phyloP scores from a whole-genome alignment of 2,329 filamentous ascomycete genomes.

The Aspergillus brasiliensis region DNA sequence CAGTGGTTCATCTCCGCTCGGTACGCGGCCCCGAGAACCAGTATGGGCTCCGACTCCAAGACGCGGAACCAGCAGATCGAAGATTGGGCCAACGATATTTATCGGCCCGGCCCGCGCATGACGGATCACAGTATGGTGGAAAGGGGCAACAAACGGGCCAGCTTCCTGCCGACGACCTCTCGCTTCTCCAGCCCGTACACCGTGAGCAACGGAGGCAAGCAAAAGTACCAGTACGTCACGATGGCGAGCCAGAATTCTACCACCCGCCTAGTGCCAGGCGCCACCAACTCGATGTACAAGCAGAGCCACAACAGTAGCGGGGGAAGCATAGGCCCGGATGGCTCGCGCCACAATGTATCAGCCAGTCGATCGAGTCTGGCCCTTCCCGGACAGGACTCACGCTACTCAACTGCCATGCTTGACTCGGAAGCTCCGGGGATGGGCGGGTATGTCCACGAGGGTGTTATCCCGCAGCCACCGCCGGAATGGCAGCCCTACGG shows the following conservation, averaged over 20 bases:
- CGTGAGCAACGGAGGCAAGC: conserved; percentile 63
- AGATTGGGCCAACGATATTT: conserved; percentile 97
- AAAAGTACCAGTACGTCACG: conserved; percentile 71
- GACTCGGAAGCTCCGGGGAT: conserved; percentile 75
- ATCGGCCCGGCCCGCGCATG: conserved; percentile 81
- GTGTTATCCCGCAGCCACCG: conserved; percentile 93
- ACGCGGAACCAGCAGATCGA: conserved; percentile 92
- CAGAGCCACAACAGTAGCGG: conserved; percentile 58
- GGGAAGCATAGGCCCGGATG: conserved; percentile 55
- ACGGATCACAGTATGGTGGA: conserved; percentile 73
- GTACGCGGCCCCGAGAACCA: conserved; percentile 83
- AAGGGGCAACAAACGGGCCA: conserved; percentile 75
- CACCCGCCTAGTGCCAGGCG: conserved; percentile 65
- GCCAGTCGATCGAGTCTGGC: conserved; percentile 59
- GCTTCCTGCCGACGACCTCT: conserved; percentile 90
- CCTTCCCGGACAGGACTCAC: conserved; percentile 51
- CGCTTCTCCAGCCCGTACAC: conserved; percentile 91
- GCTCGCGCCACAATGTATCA: conserved; percentile 41
- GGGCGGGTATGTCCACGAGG: conserved; percentile 92
- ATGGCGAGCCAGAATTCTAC: conserved; percentile 89
- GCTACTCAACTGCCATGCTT: conserved; percentile 57
- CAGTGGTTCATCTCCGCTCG: conserved; percentile 93
- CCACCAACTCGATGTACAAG: conserved; percentile 66
- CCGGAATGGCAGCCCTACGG: conserved; percentile 97
- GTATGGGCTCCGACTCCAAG: conserved; percentile 76